Evolutionary conservation across 1,139 yeast genomes (phyloP), one percentile per base, ranked within the genome.

Genomic region (Geotrichum citri-aurantii): DNA sequence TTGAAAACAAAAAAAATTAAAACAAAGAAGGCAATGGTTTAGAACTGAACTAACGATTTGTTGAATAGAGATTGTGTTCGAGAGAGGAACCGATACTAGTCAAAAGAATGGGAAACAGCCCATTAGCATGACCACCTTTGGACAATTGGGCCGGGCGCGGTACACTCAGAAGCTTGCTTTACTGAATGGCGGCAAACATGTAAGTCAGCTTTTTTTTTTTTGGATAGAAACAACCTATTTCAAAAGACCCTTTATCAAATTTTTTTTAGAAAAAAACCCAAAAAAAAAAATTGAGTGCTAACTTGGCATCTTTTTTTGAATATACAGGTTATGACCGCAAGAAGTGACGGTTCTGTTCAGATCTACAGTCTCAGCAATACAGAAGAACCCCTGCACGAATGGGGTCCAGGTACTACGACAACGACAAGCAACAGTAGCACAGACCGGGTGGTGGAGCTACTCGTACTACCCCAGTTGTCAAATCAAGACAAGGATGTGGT

Each of bases 31-130:
- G 19, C n/a, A 37, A 11, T 31, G 37, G 50, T 17, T 24, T 33
- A 37, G 23, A 40, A 11, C 47, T 27, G 33, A 19, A 17, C 31
- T 24, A 47, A 21, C 48, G 31, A 12, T 24, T 51, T 56, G 27
- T 33, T 26, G 37, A 26, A 49, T 52, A 66, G 72, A 68, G 46
- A 62, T 71, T 26, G 61, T 61, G 2, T 72, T 72, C 54, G 63
- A 65, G 5, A 55, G 54, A 14, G 69, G 66, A 8, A 63, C 70
- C n/a, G 73, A 73, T 55, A 73, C 76, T 19, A 67, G 74, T 7
- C 61, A 63, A 29, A 67, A 68, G 51, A 66, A 65, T 31, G 67
- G 67, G 10, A 67, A 67, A 6, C 68, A 68, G 60, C 71, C 72
- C 6, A 52, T 59, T 10, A 63, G 65, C 44, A 63, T 63, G 44